These are phyloP conservation scores for Fulvia fulva DNA, from an alignment of 2,329 filamentous ascomycete species.

Conservation along the genomic window DNA sequence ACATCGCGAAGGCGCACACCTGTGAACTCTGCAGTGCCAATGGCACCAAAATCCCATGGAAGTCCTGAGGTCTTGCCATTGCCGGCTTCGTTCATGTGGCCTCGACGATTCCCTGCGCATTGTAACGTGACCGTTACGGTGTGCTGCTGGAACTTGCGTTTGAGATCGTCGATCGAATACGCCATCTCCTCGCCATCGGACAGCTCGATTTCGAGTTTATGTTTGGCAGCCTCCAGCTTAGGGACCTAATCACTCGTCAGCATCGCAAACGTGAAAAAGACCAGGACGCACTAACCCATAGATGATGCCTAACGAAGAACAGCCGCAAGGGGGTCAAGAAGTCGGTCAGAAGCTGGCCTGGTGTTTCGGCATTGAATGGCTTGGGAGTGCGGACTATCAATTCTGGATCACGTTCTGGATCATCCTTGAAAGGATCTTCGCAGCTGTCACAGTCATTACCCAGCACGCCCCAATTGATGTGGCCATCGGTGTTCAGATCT, in stretches of 20 bases:
- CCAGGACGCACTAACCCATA: slow-evolving; percentile 49
- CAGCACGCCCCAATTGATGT: slow-evolving; percentile 24
- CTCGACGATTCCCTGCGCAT: slow-evolving; percentile 58
- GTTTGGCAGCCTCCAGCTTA: slow-evolving; percentile 40
- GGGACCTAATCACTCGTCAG: slow-evolving; percentile 32
- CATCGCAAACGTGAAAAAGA: too few species aligned
- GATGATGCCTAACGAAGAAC: slow-evolving; percentile 61
- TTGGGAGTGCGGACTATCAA: slow-evolving; percentile 52
- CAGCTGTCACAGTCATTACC: slow-evolving; percentile 40
- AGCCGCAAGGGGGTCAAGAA: slow-evolving; percentile 55
- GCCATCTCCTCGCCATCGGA: slow-evolving; percentile 51
- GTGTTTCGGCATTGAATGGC: slow-evolving; percentile 61
- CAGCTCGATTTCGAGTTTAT: slow-evolving; percentile 54
- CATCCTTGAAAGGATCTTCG: slow-evolving; percentile 58
- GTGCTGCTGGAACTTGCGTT: slow-evolving; percentile 48
- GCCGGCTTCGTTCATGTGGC: slow-evolving; percentile 48
- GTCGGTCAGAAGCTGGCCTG: slow-evolving; percentile 44
- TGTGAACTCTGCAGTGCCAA: slow-evolving; percentile 58
- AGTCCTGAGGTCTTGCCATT: slow-evolving; percentile 53
- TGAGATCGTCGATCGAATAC: slow-evolving; percentile 55
- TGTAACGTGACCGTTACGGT: slow-evolving; percentile 56
- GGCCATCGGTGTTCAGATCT: slow-evolving; percentile 56
- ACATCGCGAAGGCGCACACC: slow-evolving; percentile 55
- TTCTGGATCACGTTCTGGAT: slow-evolving; percentile 51
- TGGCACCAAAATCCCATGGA: slow-evolving; percentile 57